phyloP scores from a whole-genome alignment of 148 eudicot species.

The Camellia japonica region DNA sequence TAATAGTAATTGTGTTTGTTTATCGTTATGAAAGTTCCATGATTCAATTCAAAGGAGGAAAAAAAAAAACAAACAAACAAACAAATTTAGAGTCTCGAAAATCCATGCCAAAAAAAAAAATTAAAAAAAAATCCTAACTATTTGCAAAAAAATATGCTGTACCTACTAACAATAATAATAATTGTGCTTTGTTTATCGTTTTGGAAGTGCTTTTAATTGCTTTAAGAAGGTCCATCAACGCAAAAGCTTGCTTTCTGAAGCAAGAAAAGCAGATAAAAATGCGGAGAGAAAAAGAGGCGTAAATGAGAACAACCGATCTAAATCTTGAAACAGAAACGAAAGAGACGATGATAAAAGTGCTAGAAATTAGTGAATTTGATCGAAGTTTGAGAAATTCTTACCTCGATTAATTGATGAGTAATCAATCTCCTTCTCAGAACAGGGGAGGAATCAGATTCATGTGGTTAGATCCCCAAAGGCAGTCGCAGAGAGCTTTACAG shows the following conservation, averaged over 20 bases:
- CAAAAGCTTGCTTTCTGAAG: neutral
- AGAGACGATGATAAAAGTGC: neutral
- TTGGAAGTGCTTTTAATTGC: neutral
- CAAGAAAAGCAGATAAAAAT: neutral
- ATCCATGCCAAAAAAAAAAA: neutral
- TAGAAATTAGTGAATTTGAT: neutral
- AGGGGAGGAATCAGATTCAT: neutral
- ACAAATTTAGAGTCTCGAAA: neutral
- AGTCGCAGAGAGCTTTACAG: neutral
- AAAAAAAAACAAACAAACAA: too few relatives aligned
- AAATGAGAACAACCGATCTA: neutral
- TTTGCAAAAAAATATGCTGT: neutral
- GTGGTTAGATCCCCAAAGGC: neutral
- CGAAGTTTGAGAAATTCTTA: neutral
- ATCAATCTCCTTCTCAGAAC: too few relatives aligned
- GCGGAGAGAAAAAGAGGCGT: neutral
- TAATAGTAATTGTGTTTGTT: too few relatives aligned
- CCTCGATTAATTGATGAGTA: neutral
- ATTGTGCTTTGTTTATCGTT: neutral
- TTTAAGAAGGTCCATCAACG: neutral
- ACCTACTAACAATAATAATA: neutral
- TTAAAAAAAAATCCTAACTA: neutral
- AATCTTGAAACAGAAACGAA: neutral
- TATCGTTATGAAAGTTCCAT: neutral
- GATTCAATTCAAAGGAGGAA: neutral